These are phyloP conservation scores for Penicillium argentinense DNA, from an alignment of 495 filamentous ascomycete genomes.

Conservation along the genomic window DNA sequence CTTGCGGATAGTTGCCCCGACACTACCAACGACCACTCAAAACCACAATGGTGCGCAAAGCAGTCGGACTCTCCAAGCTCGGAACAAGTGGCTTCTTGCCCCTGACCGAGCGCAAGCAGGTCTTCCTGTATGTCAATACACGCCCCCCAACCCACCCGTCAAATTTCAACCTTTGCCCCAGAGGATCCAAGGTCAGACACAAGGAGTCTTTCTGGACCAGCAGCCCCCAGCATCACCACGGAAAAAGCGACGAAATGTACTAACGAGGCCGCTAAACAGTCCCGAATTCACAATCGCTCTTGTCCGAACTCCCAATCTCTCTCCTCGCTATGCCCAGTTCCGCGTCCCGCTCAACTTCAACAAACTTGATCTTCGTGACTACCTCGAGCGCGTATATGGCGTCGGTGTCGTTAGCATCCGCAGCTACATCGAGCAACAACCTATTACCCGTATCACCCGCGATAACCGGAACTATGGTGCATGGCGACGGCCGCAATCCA, in stretches of 20 bases:
- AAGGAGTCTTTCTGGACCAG: background rate
- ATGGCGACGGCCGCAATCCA: constrained; percentile 58
- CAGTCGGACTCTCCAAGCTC: constrained; percentile 29
- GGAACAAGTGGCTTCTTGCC: constrained; percentile 12
- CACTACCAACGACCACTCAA: constrained; percentile 6
- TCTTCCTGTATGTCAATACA: constrained; percentile 61
- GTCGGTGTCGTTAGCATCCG: constrained; percentile 68
- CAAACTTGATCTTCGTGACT: constrained; percentile 90
- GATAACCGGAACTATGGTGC: constrained; percentile 42
- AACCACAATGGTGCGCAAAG: constrained; percentile 38
- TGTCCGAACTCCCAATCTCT: constrained; percentile 67
- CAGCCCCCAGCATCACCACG: background rate
- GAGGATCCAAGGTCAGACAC: background rate
- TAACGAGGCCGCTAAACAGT: constrained; percentile 40
- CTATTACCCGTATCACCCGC: constrained; percentile 44
- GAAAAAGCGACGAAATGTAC: background rate
- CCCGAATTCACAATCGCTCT: constrained; percentile 77
- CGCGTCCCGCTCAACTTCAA: constrained; percentile 81
- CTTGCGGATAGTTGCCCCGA: constrained; percentile 7
- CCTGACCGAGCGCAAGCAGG: constrained; percentile 49
- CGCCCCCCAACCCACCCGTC: constrained; percentile 3
- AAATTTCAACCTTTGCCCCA: constrained; percentile 10
- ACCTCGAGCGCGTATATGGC: constrained; percentile 74
- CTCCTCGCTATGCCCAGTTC: constrained; percentile 79
- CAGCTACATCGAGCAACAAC: constrained; percentile 73